Base-by-base conservation (phyloP, 768 basidiomycete genomes). In the Russula sp. region DNA sequence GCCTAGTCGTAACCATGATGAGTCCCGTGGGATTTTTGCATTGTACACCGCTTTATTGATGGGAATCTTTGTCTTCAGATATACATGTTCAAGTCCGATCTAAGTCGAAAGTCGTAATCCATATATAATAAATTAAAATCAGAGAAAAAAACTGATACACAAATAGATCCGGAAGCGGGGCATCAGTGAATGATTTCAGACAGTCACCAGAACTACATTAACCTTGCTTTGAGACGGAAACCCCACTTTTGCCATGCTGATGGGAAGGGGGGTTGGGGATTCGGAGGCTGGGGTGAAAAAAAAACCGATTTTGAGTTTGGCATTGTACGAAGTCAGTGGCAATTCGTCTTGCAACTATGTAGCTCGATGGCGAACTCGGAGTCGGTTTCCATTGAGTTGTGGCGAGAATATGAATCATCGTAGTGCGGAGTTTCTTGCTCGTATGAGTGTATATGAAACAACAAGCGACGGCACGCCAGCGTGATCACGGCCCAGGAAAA, bases 401-500 rank as follows among this genome's bases (percentile, higher is more conserved):
- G 5, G 34, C 3, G 38, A 5, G 38, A 18, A 14, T 22, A 9
- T 32, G 14, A 3, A 1, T 20, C 55, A 3, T 46, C n/a, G 10
- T 64, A 24, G 9, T 28, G 1, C 49, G 26, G 16, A 30, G n/a
- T 2, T 4, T 32, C n/a, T 3, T 24, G 14, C 38, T 67, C 62
- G 14, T 48, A 59, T 22, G 62, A 59, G 14, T 53, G 56, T 24
- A 56, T 26, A 24, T 53, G 52, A 36, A 67, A 59, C 5, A 67
- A 28, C 24, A 67, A 18, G 11, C 51, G 62, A 59, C 59, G 58
- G 22, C 42, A 54, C 16, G n/a, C 36, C 20, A 67, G 3, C 3
- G 58, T 24, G 4, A 26, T 10, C 8, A 59, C 3, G 28, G 62
- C 57, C 65, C 62, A 67, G 32, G 22, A 10, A 46, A 63, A 67